Percentiles rank a stretch among this genome's conserved stretches.
phyloP scores from a whole-genome alignment of 805 yeast genomes.

The Suhomyces pyralidae region DNA sequence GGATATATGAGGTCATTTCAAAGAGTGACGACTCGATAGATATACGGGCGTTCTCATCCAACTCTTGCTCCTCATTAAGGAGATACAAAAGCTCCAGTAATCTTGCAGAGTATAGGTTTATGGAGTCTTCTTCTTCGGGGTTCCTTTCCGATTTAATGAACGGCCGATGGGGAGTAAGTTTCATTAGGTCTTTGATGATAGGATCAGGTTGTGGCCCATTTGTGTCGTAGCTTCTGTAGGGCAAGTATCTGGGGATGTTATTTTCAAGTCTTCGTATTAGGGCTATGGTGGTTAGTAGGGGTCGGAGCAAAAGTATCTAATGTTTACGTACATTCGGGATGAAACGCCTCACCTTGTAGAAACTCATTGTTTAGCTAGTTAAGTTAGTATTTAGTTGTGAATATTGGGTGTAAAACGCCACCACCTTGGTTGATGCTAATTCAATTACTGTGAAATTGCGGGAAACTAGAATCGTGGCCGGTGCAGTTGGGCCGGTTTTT shows the following conservation, averaged over 20 bases:
- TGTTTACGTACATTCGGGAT: conserved; percentile 6
- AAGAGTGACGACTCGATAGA: conserved; percentile 26
- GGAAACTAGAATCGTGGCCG: background rate
- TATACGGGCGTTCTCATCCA: conserved; percentile 29
- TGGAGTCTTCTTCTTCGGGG: conserved; percentile 14
- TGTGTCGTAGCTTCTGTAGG: conserved; percentile 6
- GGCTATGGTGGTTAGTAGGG: conserved; percentile 10
- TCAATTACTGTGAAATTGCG: conserved; percentile 1
- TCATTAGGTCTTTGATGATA: conserved; percentile 30
- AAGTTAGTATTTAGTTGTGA: conserved; percentile 1
- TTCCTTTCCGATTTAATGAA: conserved; percentile 4
- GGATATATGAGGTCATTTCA: conserved; percentile 25
- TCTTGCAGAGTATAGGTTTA: conserved; percentile 31
- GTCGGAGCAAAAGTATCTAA: background rate
- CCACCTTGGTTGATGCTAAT: background rate
- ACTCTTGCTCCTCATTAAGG: conserved; percentile 23
- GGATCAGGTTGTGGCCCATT: conserved; percentile 21
- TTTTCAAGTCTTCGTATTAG: conserved; percentile 12
- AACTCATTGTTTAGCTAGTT: background rate
- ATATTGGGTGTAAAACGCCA: background rate
- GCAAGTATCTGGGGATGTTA: conserved; percentile 16
- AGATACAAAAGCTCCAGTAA: conserved; percentile 28
- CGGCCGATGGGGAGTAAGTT: conserved; percentile 25
- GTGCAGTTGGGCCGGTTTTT: background rate
- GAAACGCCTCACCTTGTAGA: conserved; percentile 4